These are phyloP conservation scores for Euryodendron excelsum DNA, from an alignment of 148 eudicot species.

Conservation along the genomic window DNA sequence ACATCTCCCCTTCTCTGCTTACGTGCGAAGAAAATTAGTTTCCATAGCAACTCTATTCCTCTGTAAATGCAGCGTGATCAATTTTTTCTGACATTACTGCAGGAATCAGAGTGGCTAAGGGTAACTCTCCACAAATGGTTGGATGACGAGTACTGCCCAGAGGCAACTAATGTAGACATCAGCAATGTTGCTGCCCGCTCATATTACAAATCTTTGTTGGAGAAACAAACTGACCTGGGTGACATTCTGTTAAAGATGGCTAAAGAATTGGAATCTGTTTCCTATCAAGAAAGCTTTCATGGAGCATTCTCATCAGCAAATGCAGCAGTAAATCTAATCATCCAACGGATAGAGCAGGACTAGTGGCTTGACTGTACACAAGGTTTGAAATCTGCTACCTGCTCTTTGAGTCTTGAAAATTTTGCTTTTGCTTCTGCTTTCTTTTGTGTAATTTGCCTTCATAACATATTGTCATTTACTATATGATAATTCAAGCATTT, in stretches of 20 bases:
- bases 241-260: constrained; percentile 77
- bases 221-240: constrained; percentile 65
- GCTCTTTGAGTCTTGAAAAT: background rate
- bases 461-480: background rate
- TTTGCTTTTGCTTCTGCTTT: background rate
- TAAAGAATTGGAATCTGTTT: constrained; percentile 59
- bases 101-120: constrained; percentile 94
- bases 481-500: background rate
- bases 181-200: constrained; percentile 77
- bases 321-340: constrained; percentile 77
- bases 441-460: background rate
- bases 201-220: constrained; percentile 59
- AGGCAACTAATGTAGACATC: constrained; percentile 75
- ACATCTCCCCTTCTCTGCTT: background rate
- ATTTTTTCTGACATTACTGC: constrained; percentile 14
- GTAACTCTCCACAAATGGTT: constrained; percentile 79
- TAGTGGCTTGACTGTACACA: constrained; percentile 20
- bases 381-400: constrained; percentile 20
- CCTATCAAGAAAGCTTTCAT: constrained; percentile 94
- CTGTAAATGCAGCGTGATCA: background rate
- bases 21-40: background rate
- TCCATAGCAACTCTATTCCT: background rate
- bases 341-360: constrained; percentile 51
- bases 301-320: constrained; percentile 97
- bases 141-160: constrained; percentile 97